Evolutionary conservation across 345 rosid genomes (phyloP).

Genomic region (Acer negundo): DNA sequence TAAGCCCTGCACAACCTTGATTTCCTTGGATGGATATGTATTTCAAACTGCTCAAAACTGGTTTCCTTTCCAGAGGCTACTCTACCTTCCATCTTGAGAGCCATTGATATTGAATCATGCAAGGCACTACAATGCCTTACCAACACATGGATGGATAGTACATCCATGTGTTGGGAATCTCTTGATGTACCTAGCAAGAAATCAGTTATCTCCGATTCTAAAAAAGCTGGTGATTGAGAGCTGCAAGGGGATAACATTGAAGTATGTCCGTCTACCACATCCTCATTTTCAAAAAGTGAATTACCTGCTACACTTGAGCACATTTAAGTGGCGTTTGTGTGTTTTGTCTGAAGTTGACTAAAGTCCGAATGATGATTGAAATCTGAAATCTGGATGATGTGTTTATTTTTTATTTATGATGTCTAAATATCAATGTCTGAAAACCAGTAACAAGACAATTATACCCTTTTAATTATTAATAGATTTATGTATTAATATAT

Average conservation of each 20-base stretch:
- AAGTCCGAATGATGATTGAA: too few relatives aligned
- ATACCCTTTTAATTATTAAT: too few relatives aligned
- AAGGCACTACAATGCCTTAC: background rate
- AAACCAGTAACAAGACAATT: too few relatives aligned
- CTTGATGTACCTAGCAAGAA: background rate
- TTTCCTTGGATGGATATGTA: background rate
- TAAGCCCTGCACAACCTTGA: background rate
- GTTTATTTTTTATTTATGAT: too few relatives aligned
- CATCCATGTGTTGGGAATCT: background rate
- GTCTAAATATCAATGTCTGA: too few relatives aligned
- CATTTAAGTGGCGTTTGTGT: too few relatives aligned
- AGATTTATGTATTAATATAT: too few relatives aligned
- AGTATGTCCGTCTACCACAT: too few relatives aligned
- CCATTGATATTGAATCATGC: background rate
- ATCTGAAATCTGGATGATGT: too few relatives aligned
- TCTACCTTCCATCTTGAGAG: slow-evolving; percentile 8
- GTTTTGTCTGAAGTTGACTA: too few relatives aligned
- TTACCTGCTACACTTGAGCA: background rate
- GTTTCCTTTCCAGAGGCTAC: background rate
- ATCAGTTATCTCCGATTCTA: background rate
- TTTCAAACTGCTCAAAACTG: slow-evolving; percentile 12
- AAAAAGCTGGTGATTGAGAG: too few relatives aligned
- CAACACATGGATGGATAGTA: background rate
- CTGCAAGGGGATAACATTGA: background rate
- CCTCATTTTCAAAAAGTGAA: background rate